Evolutionary conservation across 177 flowering plant species (phyloP).

Genomic region (Vitis hybrid): DNA sequence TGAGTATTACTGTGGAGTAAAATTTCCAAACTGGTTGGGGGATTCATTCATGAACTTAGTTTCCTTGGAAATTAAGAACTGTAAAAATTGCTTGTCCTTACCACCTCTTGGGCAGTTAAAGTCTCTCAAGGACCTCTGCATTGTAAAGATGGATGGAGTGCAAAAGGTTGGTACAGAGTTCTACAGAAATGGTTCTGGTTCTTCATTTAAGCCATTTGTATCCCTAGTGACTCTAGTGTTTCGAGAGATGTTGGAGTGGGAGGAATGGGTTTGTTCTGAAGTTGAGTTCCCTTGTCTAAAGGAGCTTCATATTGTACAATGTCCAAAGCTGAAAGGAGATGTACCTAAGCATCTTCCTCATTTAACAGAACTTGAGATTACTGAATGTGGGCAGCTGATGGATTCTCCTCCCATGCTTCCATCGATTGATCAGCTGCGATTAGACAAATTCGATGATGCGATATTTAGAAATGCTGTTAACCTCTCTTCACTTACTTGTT

Average conservation of each 20-base stretch:
- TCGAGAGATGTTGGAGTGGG: slow-evolving; percentile 11
- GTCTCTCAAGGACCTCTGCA: slow-evolving; percentile 4
- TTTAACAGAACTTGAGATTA: neutral
- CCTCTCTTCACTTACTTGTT: too few relatives aligned
- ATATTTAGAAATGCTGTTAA: too few relatives aligned
- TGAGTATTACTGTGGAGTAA: slow-evolving; percentile 3
- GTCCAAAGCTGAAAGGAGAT: slow-evolving; percentile 10
- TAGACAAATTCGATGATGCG: neutral
- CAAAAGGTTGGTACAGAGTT: slow-evolving; percentile 15
- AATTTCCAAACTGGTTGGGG: slow-evolving; percentile 21
- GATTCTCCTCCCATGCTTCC: neutral
- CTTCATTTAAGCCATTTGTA: slow-evolving; percentile 5
- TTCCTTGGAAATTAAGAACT: neutral
- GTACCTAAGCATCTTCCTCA: slow-evolving; percentile 13
- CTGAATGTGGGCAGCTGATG: neutral
- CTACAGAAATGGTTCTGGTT: neutral
- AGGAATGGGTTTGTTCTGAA: slow-evolving; percentile 13
- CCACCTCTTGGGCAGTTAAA: slow-evolving; percentile 24
- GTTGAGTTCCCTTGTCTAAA: slow-evolving; percentile 8
- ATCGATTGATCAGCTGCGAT: neutral
- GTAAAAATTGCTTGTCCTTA: slow-evolving; percentile 6
- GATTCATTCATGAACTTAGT: slow-evolving; percentile 13
- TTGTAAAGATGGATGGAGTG: slow-evolving; percentile 4
- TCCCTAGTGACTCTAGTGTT: slow-evolving; percentile 2
- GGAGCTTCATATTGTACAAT: neutral